A percentile compares a stretch with the other conserved stretches of the same genome.
Conservation (phyloP, 441 rosid species). For the Breynia disticha region DNA sequence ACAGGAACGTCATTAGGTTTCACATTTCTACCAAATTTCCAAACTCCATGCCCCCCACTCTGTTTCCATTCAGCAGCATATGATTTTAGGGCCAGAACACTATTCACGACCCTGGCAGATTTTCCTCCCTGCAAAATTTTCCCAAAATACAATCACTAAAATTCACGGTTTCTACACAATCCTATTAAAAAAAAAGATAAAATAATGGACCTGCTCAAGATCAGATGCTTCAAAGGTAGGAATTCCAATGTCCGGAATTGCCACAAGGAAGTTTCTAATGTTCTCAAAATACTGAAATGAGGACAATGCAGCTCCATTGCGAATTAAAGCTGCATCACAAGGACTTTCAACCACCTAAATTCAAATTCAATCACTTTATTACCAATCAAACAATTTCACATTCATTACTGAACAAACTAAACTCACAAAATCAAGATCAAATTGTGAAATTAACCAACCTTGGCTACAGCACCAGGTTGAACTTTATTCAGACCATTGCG, state of each 20-base stretch:
- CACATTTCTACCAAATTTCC: conserved; percentile 85
- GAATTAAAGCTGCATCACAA: conserved; percentile 59
- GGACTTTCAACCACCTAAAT: conserved; percentile 85
- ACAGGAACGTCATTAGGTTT: conserved; percentile 47
- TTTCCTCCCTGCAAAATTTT: conserved; percentile 68
- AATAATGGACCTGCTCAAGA: conserved; percentile 68
- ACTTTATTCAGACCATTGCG: conserved; percentile 75
- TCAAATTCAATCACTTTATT: not conserved
- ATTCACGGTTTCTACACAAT: too few species aligned
- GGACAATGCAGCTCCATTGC: conserved; percentile 93
- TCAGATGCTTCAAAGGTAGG: conserved; percentile 97
- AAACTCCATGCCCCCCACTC: conserved; percentile 69
- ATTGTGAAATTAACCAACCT: conserved; percentile 29
- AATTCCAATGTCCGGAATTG: conserved; percentile 65
- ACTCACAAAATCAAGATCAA: not conserved
- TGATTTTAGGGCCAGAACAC: conserved; percentile 80
- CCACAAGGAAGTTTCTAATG: conserved; percentile 89
- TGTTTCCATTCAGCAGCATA: conserved; percentile 89
- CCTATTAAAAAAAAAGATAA: too few species aligned
- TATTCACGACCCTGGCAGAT: conserved; percentile 73
- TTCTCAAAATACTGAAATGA: conserved; percentile 97
- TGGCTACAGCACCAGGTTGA: conserved; percentile 67
- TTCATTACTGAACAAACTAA: not conserved
- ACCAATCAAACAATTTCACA: not conserved
- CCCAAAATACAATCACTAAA: too few species aligned